Evolutionary conservation across 139 green algal species (phyloP).

Genomic region (Chlamydomonas incerta): DNA sequence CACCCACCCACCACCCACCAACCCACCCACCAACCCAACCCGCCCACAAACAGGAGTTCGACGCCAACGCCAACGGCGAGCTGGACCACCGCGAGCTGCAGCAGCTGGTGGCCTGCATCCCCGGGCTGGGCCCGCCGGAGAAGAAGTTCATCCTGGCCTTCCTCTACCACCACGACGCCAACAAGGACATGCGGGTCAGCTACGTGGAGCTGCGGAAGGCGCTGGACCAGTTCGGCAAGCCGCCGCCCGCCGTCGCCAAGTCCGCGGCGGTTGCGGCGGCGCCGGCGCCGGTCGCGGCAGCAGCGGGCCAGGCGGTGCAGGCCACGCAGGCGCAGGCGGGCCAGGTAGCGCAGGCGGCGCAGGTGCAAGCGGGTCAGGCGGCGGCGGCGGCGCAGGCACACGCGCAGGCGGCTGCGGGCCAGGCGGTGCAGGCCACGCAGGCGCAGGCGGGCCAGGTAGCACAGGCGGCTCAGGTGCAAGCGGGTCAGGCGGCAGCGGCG

Average conservation of each 20-base stretch:
- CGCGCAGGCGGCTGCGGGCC: background rate
- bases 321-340: background rate
- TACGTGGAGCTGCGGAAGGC: conserved; percentile 39
- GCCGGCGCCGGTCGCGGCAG: too few relatives aligned
- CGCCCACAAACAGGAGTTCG: background rate
- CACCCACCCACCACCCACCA: too few relatives aligned
- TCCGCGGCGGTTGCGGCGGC: background rate
- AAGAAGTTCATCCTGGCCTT: conserved; percentile 52
- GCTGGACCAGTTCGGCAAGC: conserved; percentile 3
- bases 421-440: background rate
- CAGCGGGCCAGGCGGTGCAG: background rate
- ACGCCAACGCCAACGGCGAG: background rate
- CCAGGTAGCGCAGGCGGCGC: too few relatives aligned
- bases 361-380: background rate
- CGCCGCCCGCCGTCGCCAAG: background rate
- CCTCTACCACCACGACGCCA: conserved; percentile 44
- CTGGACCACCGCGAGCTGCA: conserved; percentile 43
- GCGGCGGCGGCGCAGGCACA: background rate
- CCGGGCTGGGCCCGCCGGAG: conserved; percentile 34
- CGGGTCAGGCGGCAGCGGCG: background rate
- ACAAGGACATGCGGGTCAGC: conserved; percentile 23
- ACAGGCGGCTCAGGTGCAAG: background rate
- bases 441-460: background rate
- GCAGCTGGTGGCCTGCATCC: conserved; percentile 42
- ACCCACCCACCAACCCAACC: too few relatives aligned